These are phyloP conservation scores for Bidens hawaiensis DNA, from an alignment of 140 eudicot genomes.

Conservation along the genomic window DNA sequence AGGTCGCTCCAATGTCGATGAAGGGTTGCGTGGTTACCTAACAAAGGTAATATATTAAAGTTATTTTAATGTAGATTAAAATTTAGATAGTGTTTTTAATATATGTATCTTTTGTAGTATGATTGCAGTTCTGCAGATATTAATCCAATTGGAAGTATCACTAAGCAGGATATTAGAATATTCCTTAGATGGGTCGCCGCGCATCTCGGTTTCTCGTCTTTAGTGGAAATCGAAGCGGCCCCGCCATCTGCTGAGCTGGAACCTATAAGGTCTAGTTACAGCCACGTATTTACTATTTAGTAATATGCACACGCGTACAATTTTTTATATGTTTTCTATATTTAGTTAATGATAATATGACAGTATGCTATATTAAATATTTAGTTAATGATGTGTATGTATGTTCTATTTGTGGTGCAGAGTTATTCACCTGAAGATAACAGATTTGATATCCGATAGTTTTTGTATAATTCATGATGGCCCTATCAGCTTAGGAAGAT, in stretches of 20 bases:
- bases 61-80: neutral
- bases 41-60: constrained; percentile 47
- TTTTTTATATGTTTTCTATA: too few relatives aligned
- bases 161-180: constrained; percentile 81
- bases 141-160: constrained; percentile 96
- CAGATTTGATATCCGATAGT: constrained; percentile 85
- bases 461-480: constrained; percentile 83
- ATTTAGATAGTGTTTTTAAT: constrained; percentile 4
- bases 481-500: constrained; percentile 80
- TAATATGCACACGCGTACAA: too few relatives aligned
- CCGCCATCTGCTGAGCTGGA: constrained; percentile 98
- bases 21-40: constrained; percentile 95
- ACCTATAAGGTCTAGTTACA: constrained; percentile 86
- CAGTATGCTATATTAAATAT: too few relatives aligned
- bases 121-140: too few relatives aligned
- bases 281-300: too few relatives aligned
- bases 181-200: constrained; percentile 84
- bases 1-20: constrained; percentile 98
- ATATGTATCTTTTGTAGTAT: constrained; percentile 43
- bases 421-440: constrained; percentile 96
- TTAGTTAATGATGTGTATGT: too few relatives aligned
- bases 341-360: too few relatives aligned
- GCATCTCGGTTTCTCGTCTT: constrained; percentile 77
- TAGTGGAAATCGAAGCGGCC: constrained; percentile 94
- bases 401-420: constrained; percentile 31